These are phyloP conservation scores for Ambrosiella xylebori DNA, from an alignment of 2,329 filamentous ascomycete species.

Conservation along the genomic window DNA sequence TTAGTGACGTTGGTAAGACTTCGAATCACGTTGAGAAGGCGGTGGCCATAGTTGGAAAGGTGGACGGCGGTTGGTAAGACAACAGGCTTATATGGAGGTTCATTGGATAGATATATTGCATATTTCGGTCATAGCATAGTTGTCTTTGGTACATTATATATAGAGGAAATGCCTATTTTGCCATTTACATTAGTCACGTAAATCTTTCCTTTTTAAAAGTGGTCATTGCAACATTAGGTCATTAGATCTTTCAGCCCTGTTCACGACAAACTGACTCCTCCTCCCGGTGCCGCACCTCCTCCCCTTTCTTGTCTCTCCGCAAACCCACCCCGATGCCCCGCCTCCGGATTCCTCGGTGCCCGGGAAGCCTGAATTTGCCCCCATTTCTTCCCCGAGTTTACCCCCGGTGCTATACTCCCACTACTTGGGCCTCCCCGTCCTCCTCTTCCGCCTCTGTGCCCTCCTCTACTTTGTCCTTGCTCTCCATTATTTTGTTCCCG, in stretches of 20 bases:
- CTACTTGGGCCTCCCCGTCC: neutral
- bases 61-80: slow-evolving; percentile 76
- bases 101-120: neutral
- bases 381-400: slow-evolving; percentile 21
- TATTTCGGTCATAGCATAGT: neutral
- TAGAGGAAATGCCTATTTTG: neutral
- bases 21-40: slow-evolving; percentile 61
- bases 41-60: slow-evolving; percentile 73
- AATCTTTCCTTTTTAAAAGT: neutral
- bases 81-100: too few relatives aligned
- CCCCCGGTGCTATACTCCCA: slow-evolving; percentile 1
- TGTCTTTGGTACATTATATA: neutral
- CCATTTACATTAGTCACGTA: neutral
- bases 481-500: neutral
- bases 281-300: neutral
- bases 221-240: neutral
- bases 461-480: neutral
- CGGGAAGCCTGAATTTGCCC: slow-evolving; percentile 55
- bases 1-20: slow-evolving; percentile 84
- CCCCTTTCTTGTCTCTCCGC: slow-evolving; percentile 22
- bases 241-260: neutral
- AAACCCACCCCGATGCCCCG: slow-evolving; percentile 59
- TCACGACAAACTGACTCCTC: slow-evolving; percentile 5
- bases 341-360: slow-evolving; percentile 61
- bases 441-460: neutral